Conservation (phyloP, 2,329 filamentous ascomycete genomes). For the Samsoniella hepiali region DNA sequence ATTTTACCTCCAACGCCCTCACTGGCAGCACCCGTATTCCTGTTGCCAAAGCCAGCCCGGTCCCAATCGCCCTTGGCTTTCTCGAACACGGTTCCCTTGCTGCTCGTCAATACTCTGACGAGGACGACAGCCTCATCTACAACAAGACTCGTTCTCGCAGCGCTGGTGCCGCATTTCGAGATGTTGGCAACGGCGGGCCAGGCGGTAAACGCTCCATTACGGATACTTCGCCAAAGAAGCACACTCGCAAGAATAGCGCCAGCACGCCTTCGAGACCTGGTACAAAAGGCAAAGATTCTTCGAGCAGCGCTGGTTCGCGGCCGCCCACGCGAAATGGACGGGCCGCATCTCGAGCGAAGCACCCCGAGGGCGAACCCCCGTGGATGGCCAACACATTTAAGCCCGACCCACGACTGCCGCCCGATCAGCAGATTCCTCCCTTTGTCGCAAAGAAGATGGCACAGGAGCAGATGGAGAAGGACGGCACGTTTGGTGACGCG, state of each 20-base stretch:
- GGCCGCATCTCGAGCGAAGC: conserved; percentile 52
- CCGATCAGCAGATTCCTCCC: conserved; percentile 91
- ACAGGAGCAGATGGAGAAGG: conserved; percentile 92
- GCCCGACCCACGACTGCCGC: conserved; percentile 88
- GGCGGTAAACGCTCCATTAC: conserved; percentile 41
- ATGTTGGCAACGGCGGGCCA: conserved; percentile 22
- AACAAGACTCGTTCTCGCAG: conserved; percentile 67
- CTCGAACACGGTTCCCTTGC: conserved; percentile 71
- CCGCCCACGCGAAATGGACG: conserved; percentile 60
- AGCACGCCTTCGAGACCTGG: conserved; percentile 50
- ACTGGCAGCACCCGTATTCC: conserved; percentile 80
- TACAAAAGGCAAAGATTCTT: conserved; percentile 54
- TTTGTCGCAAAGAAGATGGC: conserved; percentile 88
- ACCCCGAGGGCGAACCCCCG: conserved; percentile 89
- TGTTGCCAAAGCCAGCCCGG: conserved; percentile 73
- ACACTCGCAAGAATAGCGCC: conserved; percentile 38
- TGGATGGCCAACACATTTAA: conserved; percentile 96
- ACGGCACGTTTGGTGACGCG: conserved; percentile 78
- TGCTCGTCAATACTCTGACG: conserved; percentile 53
- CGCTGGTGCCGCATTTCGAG: conserved; percentile 55
- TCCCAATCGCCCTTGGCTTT: conserved; percentile 68
- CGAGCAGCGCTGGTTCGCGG: conserved; percentile 47
- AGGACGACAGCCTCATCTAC: conserved; percentile 58
- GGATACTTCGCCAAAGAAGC: conserved; percentile 56
- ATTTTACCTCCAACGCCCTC: conserved; percentile 49